These are phyloP conservation scores for Sporopachydermia lactativora DNA, from an alignment of 805 yeast species.

Conservation along the genomic window DNA sequence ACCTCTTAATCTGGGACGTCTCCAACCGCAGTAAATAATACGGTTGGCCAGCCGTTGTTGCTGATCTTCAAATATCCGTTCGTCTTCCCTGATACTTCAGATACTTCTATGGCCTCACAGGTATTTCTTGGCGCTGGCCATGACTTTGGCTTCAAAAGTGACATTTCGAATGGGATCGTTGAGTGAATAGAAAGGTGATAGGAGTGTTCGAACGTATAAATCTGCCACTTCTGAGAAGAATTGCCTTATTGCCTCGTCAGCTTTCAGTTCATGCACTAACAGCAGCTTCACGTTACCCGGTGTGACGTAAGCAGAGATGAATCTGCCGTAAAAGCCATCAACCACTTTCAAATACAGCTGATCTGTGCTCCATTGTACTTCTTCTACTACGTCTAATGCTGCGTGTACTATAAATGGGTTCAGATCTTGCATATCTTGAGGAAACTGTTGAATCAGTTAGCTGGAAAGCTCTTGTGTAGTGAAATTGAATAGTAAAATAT, in stretches of 20 bases:
- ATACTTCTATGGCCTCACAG: constrained; percentile 23
- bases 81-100: not conserved
- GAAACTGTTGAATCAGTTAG: constrained; percentile 25
- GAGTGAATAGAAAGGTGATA: constrained; percentile 76
- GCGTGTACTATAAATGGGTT: constrained; percentile 84
- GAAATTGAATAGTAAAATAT: not conserved
- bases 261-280: constrained; percentile 45
- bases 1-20: not conserved
- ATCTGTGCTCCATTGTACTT: constrained; percentile 64
- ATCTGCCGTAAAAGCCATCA: constrained; percentile 74
- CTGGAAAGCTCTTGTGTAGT: not conserved
- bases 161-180: constrained; percentile 64
- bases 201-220: constrained; percentile 66
- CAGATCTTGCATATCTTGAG: constrained; percentile 59
- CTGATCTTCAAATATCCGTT: not conserved
- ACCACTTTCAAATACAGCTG: constrained; percentile 59
- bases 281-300: constrained; percentile 79
- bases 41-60: not conserved
- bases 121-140: constrained; percentile 61
- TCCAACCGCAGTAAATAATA: not conserved
- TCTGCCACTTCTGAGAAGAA: constrained; percentile 81
- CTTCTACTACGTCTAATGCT: constrained; percentile 84
- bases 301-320: constrained; percentile 74
- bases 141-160: constrained; percentile 62
- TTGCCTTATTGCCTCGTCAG: constrained; percentile 67